Conservation (phyloP, 192 early-diverging fungal species). For the Dissophora globulifera region DNA sequence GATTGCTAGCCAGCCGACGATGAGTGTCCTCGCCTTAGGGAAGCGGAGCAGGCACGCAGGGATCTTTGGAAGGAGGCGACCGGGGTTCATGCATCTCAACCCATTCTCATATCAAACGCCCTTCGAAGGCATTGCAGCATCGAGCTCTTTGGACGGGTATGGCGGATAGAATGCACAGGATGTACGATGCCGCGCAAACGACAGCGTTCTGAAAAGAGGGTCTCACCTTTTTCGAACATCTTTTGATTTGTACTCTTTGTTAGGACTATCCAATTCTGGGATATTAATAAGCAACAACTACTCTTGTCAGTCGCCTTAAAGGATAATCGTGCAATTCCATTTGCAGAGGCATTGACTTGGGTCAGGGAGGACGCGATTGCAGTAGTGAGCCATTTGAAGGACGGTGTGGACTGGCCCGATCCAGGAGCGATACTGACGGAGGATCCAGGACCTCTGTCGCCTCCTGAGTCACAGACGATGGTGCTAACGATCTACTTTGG, state of each 20-base stretch:
- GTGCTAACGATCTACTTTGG: conserved; percentile 22
- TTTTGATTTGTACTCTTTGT: not conserved
- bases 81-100: conserved; percentile 16
- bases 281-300: conserved; percentile 13
- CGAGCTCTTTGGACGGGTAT: conserved; percentile 21
- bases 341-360: conserved; percentile 32
- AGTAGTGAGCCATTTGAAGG: conserved; percentile 33
- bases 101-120: conserved; percentile 25
- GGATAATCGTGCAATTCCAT: conserved; percentile 24
- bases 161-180: not conserved
- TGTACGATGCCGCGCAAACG: too few species aligned
- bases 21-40: not conserved
- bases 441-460: not conserved
- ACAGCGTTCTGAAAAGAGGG: too few species aligned
- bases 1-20: not conserved
- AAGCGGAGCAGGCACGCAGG: not conserved
- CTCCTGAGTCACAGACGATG: conserved; percentile 30
- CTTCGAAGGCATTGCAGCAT: conserved; percentile 33
- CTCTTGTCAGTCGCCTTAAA: not conserved
- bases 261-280: conserved; percentile 36
- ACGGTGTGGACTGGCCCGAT: not conserved
- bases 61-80: not conserved
- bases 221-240: too few species aligned
- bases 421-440: not conserved
- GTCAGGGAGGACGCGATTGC: conserved; percentile 30